Evolutionary conservation across 495 filamentous ascomycete species (phyloP).

Genomic region (Pseudomonodictys pantanalensis): DNA sequence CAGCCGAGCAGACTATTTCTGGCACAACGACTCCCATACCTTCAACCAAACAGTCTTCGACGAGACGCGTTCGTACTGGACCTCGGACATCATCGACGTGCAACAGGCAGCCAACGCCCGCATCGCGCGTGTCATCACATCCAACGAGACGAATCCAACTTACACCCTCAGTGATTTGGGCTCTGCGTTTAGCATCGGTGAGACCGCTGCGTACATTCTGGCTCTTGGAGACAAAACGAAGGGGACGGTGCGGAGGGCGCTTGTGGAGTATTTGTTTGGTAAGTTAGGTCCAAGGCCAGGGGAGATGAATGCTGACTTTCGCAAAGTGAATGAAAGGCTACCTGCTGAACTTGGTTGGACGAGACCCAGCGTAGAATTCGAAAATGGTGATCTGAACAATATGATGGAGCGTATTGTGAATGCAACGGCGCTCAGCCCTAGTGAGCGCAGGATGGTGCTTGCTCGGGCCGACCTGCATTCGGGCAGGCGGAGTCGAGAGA

Average conservation of each 20-base stretch:
- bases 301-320: neutral
- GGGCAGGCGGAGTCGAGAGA: neutral
- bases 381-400: neutral
- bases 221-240: slow-evolving; percentile 44
- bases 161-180: slow-evolving; percentile 45
- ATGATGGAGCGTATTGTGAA: slow-evolving; percentile 1
- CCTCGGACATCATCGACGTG: slow-evolving; percentile 37
- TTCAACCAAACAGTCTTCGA: slow-evolving; percentile 25
- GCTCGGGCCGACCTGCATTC: neutral
- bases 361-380: neutral
- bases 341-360: slow-evolving; percentile 29
- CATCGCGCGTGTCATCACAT: slow-evolving; percentile 46
- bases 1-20: slow-evolving; percentile 14
- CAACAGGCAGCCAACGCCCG: slow-evolving; percentile 47
- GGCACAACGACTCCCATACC: slow-evolving; percentile 15
- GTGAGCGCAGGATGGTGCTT: neutral
- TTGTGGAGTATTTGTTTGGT: slow-evolving; percentile 28
- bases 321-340: slow-evolving; percentile 29
- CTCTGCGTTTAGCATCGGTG: slow-evolving; percentile 46
- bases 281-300: neutral
- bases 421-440: neutral
- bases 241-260: slow-evolving; percentile 15
- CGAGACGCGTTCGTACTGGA: slow-evolving; percentile 28
- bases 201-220: slow-evolving; percentile 48
- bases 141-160: slow-evolving; percentile 50